phyloP scores from a whole-genome alignment of 768 basidiomycete genomes.

The Paxillus ammoniavirescens region DNA sequence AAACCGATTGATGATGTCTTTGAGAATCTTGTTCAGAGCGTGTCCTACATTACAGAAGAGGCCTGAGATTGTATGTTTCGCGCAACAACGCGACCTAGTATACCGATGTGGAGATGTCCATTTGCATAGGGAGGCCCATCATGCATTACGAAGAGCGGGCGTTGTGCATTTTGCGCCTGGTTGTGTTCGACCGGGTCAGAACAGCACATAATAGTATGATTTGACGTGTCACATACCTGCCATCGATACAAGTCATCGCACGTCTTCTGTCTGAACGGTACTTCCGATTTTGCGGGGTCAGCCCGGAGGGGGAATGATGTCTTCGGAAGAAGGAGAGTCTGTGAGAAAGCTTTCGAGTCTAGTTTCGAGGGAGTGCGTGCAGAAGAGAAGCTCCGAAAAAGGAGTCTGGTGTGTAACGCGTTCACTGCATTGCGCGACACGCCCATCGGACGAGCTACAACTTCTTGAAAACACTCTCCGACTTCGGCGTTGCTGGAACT shows the following conservation, averaged over 20 bases:
- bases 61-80: neutral
- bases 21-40: slow-evolving; percentile 92
- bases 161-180: slow-evolving; percentile 64
- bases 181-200: neutral
- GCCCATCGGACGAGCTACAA: slow-evolving; percentile 12
- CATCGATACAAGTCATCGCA: slow-evolving; percentile 74
- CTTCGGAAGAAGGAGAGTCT: slow-evolving; percentile 78
- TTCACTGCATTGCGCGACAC: slow-evolving; percentile 16
- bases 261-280: slow-evolving; percentile 55
- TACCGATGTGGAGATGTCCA: slow-evolving; percentile 93
- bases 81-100: slow-evolving; percentile 5
- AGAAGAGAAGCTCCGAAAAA: slow-evolving; percentile 16
- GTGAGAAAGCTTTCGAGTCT: slow-evolving; percentile 42
- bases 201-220: neutral
- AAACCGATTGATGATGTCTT: slow-evolving; percentile 93
- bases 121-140: slow-evolving; percentile 99
- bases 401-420: slow-evolving; percentile 8
- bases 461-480: too few species aligned
- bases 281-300: slow-evolving; percentile 62
- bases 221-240: slow-evolving; percentile 54
- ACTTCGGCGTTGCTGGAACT: too few species aligned
- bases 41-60: slow-evolving; percentile 57
- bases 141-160: slow-evolving; percentile 80
- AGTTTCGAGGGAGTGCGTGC: neutral
- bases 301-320: slow-evolving; percentile 76